Percentiles rank a stretch among this genome's conserved stretches.
Evolutionary conservation across 257 asterid genomes (phyloP).

Genomic region (Paulownia fortunei): DNA sequence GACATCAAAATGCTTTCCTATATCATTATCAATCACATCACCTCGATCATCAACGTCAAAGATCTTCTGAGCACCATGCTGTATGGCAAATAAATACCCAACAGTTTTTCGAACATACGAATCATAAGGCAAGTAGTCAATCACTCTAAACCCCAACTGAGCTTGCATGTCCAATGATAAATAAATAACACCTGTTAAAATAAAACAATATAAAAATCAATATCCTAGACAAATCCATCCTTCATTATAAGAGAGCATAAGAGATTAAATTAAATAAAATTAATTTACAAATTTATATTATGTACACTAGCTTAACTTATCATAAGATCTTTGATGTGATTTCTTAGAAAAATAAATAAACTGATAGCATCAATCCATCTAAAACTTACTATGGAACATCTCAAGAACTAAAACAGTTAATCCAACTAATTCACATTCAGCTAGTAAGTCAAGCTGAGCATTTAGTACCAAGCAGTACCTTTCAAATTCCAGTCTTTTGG

Average conservation of each 20-base stretch:
- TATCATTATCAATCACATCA: constrained; percentile 74
- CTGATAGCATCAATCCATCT: background rate
- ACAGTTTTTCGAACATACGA: constrained; percentile 88
- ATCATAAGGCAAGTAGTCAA: constrained; percentile 92
- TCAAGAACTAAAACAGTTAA: constrained; percentile 14
- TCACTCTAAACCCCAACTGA: constrained; percentile 81
- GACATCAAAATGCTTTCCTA: constrained; percentile 91
- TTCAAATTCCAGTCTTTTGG: constrained; percentile 90
- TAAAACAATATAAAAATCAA: background rate
- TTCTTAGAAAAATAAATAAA: no score
- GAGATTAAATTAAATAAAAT: background rate
- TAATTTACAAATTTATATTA: constrained; percentile 2
- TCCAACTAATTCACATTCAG: constrained; percentile 11
- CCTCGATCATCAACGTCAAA: constrained; percentile 93
- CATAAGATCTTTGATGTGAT: constrained; percentile 12
- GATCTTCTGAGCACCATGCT: constrained; percentile 95
- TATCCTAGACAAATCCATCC: no score
- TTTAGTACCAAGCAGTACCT: constrained; percentile 53
- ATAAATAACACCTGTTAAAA: constrained; percentile 64
- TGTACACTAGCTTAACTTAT: constrained; percentile 16
- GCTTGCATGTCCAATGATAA: constrained; percentile 90
- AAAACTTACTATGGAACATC: no score
- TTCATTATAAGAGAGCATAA: background rate
- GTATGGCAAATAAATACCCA: constrained; percentile 94
- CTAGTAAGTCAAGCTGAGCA: constrained; percentile 8